phyloP scores from a whole-genome alignment of 2,329 filamentous ascomycete genomes.

The Lachnum nothofagi region DNA sequence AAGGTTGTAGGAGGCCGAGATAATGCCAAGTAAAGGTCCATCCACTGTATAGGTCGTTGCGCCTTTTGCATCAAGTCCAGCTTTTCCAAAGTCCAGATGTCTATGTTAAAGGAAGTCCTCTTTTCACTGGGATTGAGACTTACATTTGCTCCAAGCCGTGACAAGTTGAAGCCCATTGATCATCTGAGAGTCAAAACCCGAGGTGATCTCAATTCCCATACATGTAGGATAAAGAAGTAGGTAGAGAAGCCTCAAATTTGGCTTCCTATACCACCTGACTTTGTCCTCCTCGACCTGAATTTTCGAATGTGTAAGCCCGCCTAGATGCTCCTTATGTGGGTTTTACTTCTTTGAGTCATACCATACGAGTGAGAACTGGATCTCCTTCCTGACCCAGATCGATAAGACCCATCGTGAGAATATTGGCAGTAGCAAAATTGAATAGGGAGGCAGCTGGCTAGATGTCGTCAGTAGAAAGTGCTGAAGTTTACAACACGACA shows the following conservation, averaged over 20 bases:
- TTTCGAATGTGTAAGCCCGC: conserved; percentile 39
- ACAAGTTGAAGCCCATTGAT: conserved; percentile 39
- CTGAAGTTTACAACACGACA: neutral
- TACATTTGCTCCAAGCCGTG: conserved; percentile 29
- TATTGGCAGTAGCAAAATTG: neutral
- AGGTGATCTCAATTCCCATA: conserved; percentile 49
- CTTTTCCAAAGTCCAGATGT: neutral
- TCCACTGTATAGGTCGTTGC: conserved; percentile 29
- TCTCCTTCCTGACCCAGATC: conserved; percentile 20
- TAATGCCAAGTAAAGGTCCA: conserved; percentile 39
- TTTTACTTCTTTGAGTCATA: conserved; percentile 35
- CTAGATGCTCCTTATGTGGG: conserved; percentile 34
- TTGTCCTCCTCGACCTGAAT: too few relatives aligned
- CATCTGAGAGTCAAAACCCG: conserved; percentile 47
- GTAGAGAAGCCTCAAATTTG: conserved; percentile 35
- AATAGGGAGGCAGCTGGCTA: neutral
- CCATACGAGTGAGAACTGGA: conserved; percentile 35
- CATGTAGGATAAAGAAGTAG: conserved; percentile 40
- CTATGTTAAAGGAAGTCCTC: neutral
- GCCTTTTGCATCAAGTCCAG: neutral
- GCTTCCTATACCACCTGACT: conserved; percentile 37
- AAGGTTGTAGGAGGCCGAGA: conserved; percentile 51
- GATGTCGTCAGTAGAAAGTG: neutral
- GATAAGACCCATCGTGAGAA: neutral
- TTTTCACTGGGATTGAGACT: neutral